Base-by-base conservation (phyloP, 2,329 filamentous ascomycete species). In the Chaetothyriales sp. region DNA sequence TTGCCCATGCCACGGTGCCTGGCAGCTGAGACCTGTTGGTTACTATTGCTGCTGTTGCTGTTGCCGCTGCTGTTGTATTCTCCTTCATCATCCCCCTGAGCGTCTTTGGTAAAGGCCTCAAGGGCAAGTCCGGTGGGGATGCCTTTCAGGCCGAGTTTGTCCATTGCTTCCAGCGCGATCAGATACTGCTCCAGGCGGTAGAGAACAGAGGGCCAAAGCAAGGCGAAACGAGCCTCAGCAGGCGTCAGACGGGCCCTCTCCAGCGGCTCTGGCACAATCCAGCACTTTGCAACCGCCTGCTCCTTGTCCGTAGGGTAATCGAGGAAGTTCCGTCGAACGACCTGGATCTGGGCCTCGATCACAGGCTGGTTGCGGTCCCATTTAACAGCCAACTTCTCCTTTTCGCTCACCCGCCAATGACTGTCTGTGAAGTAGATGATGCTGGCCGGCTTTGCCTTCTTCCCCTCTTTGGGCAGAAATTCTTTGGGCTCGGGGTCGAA, bases 21-120 rank as follows among this genome's bases (percentile, higher is more conserved):
- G 10, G 44, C 46, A 18, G 43, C 32, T 2, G 48, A 22, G 43
- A 18, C 12, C 15, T 44, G 46, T 3, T 26, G 43, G 25, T 51
- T 36, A 25, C 6, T 3, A 25, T 25, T n/a, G n/a, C n/a, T n/a
- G n/a, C n/a, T n/a, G n/a, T n/a, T n/a, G n/a, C n/a, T n/a, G n/a
- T n/a, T n/a, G n/a, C n/a, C n/a, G n/a, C n/a, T n/a, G n/a, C n/a
- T n/a, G n/a, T n/a, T 25, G 6, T 25, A 6, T 6, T 25, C 22
- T 25, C 6, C 2, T 39, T 94, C 86, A 6, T 84, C 83, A 0
- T 80, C 81, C 56, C 89, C 89, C 58, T 93, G 85, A 0, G 84
- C 89, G 60, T 95, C 86, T 62, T 98, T 95, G 0, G 92, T 98
- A 51, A 95, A 71, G 0, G 92, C 88, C 62, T 95, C 89, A 0